Percentiles rank a stretch among this genome's conserved stretches.
phyloP scores from a whole-genome alignment of 306 rosid genomes.

The Pyrus communis region DNA sequence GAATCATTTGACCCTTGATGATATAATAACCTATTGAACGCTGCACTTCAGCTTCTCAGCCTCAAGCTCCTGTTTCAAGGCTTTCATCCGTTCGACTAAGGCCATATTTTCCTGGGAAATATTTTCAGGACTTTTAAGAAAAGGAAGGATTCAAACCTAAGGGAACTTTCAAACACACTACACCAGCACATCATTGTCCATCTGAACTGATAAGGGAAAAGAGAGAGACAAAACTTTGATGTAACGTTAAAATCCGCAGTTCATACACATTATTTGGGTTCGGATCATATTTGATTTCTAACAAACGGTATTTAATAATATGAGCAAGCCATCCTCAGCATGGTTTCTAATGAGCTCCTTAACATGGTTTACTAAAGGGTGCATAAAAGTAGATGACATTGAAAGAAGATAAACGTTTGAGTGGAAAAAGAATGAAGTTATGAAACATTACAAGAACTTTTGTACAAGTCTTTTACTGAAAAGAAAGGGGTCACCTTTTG shows the following conservation, averaged over 20 bases:
- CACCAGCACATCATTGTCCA: background rate
- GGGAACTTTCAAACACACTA: background rate
- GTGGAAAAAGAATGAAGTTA: background rate
- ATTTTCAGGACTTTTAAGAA: constrained; percentile 13
- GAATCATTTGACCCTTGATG: background rate
- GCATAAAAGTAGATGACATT: background rate
- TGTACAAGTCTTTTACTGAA: background rate
- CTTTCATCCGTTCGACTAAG: constrained; percentile 43
- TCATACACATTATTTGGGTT: background rate
- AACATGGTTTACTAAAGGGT: background rate
- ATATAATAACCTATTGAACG: constrained; percentile 14
- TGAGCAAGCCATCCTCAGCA: background rate
- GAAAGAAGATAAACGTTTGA: background rate
- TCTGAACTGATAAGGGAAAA: background rate
- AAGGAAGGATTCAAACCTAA: background rate
- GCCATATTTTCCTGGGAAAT: constrained; percentile 45
- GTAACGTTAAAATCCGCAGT: background rate
- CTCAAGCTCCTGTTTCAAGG: constrained; percentile 48
- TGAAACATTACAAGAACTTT: background rate
- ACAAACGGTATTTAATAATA: background rate
- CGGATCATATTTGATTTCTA: background rate
- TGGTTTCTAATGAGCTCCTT: background rate
- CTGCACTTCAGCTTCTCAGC: constrained; percentile 44
- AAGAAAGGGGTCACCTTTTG: constrained; percentile 40
- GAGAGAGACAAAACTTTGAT: background rate